Conservation (phyloP, 2,329 filamentous ascomycete genomes). For the Aspergillus pseudotamarii region DNA sequence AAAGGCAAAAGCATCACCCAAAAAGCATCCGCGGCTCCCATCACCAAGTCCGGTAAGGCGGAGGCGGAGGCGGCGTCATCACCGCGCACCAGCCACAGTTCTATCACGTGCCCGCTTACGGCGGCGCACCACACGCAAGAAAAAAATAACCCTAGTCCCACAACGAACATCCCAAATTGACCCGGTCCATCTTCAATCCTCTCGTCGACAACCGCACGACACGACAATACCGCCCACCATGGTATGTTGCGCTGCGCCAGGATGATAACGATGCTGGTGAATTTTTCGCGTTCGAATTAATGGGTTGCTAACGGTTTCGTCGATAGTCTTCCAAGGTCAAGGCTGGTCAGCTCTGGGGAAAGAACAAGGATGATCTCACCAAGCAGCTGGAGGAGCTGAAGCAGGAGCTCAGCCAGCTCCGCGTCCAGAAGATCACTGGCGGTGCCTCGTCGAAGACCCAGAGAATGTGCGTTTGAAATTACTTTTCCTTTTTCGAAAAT, state of each 20-base stretch:
- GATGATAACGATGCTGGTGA: conserved; percentile 24
- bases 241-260: conserved; percentile 37
- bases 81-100: conserved; percentile 13
- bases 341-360: conserved; percentile 94
- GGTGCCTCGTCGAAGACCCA: conserved; percentile 94
- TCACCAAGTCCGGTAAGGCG: conserved; percentile 7
- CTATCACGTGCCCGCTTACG: conserved; percentile 38
- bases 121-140: conserved; percentile 27
- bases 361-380: conserved; percentile 97
- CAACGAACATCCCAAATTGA: conserved; percentile 45
- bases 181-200: conserved; percentile 46
- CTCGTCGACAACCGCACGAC: conserved; percentile 51
- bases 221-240: conserved; percentile 46
- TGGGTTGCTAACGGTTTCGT: neutral
- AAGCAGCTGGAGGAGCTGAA: conserved; percentile 96
- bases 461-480: conserved; percentile 76
- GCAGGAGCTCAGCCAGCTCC: conserved; percentile 92
- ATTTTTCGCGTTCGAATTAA: conserved; percentile 3
- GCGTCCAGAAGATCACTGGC: conserved; percentile 95
- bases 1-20: neutral
- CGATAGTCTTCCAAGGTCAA: conserved; percentile 76
- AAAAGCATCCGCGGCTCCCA: conserved; percentile 4
- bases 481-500: conserved; percentile 2
- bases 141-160: conserved; percentile 51
- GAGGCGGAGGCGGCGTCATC: conserved; percentile 11